Conservation (phyloP, 345 rosid species). For the Garcia nutans region DNA sequence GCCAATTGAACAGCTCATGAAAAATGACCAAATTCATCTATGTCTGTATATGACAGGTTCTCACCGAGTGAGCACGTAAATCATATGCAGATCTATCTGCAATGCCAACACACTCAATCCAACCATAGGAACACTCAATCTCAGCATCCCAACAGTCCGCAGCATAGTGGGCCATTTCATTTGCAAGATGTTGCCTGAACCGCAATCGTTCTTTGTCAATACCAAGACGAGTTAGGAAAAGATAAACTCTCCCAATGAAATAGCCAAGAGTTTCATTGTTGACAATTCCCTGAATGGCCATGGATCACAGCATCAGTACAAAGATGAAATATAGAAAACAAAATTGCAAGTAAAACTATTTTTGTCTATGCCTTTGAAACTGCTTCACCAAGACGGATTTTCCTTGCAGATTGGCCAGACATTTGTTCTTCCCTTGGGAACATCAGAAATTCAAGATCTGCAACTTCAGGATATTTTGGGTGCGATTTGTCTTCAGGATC, state of each 20-base stretch:
- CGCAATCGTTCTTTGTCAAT: conserved; percentile 75
- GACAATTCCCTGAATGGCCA: conserved; percentile 64
- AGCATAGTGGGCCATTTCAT: conserved; percentile 99
- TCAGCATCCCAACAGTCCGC: conserved; percentile 99
- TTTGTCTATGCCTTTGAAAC: conserved; percentile 54
- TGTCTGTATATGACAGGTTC: conserved; percentile 6
- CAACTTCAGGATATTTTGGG: conserved; percentile 70
- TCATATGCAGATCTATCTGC: conserved; percentile 98
- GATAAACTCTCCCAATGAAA: conserved; percentile 93
- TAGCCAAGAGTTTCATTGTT: conserved; percentile 94
- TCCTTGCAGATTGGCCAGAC: conserved; percentile 80
- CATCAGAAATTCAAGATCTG: conserved; percentile 72
- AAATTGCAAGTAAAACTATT: neutral
- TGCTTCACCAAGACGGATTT: conserved; percentile 61
- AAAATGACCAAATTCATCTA: neutral
- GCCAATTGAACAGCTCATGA: neutral
- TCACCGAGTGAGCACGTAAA: conserved; percentile 77
- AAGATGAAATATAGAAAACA: neutral
- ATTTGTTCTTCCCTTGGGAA: conserved; percentile 86
- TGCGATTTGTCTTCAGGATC: conserved; percentile 95
- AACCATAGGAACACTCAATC: conserved; percentile 89
- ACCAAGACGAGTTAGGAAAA: conserved; percentile 78
- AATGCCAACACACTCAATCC: conserved; percentile 98
- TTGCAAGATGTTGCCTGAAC: conserved; percentile 93
- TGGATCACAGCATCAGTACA: conserved; percentile 11